phyloP scores from a whole-genome alignment of 257 asterid species.

The Phtheirospermum japonicum region DNA sequence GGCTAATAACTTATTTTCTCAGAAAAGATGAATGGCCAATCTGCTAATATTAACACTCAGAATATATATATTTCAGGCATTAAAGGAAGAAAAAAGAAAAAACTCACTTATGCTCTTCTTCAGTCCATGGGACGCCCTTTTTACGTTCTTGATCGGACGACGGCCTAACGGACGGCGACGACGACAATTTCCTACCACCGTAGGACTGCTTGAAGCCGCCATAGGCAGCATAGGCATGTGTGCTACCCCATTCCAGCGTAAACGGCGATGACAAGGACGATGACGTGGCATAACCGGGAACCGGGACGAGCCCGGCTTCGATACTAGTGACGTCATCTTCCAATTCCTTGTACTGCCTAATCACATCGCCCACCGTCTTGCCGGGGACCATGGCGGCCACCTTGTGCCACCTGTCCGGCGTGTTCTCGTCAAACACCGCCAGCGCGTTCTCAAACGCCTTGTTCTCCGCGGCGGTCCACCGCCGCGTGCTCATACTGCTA shows the following conservation, averaged over 20 bases:
- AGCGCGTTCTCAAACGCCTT: slow-evolving; percentile 90
- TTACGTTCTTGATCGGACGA: slow-evolving; percentile 84
- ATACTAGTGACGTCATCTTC: slow-evolving; percentile 86
- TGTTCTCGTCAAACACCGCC: slow-evolving; percentile 71
- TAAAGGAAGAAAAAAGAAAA: not conserved
- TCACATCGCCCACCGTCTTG: slow-evolving; percentile 71
- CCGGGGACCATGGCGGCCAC: slow-evolving; percentile 96
- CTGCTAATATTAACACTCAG: too few species aligned
- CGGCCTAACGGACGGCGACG: slow-evolving; percentile 37
- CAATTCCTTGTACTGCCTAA: slow-evolving; percentile 71
- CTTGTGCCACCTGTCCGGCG: slow-evolving; percentile 87
- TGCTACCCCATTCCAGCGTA: slow-evolving; percentile 75
- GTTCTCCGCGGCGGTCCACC: slow-evolving; percentile 87
- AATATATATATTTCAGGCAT: not conserved
- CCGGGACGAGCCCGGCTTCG: slow-evolving; percentile 81
- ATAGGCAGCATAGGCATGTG: slow-evolving; percentile 24
- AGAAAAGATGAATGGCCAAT: too few species aligned
- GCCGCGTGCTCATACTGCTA: slow-evolving; percentile 36
- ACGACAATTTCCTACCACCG: slow-evolving; percentile 27
- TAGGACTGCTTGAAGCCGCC: slow-evolving; percentile 51
- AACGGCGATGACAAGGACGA: slow-evolving; percentile 64
- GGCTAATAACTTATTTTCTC: too few species aligned
- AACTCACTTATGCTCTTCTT: slow-evolving; percentile 89
- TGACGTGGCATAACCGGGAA: slow-evolving; percentile 53
- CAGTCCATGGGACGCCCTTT: slow-evolving; percentile 97